These are phyloP conservation scores for Vaccinium myrtillus DNA, from an alignment of 148 eudicot species.

Conservation along the genomic window DNA sequence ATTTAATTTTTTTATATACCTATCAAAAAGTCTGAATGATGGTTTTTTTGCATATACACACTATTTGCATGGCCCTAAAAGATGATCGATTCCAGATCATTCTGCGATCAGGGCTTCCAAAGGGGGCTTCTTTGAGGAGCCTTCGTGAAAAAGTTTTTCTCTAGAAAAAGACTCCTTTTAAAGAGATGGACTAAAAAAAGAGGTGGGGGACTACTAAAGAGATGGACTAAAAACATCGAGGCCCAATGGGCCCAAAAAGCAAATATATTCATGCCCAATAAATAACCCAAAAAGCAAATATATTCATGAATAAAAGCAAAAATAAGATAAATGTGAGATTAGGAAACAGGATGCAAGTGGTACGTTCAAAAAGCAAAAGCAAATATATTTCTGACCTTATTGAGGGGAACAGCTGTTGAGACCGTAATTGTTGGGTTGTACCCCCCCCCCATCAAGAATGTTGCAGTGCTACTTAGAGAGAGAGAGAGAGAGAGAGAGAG, in stretches of 20 bases:
- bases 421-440: conserved; percentile 38
- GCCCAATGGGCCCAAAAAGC: background rate
- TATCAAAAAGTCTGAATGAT: too few relatives aligned
- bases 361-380: conserved; percentile 9
- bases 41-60: too few relatives aligned
- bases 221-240: background rate
- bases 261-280: background rate
- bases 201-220: background rate
- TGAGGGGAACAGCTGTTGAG: conserved; percentile 44
- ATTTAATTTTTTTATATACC: too few relatives aligned
- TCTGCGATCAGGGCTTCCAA: too few relatives aligned
- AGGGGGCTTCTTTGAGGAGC: too few relatives aligned
- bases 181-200: background rate
- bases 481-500: conserved; percentile 20
- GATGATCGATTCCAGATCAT: too few relatives aligned
- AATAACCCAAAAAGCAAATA: background rate
- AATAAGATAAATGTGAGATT: background rate
- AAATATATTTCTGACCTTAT: conserved; percentile 16
- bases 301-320: background rate
- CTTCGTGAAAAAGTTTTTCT: too few relatives aligned
- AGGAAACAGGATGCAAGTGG: conserved; percentile 11
- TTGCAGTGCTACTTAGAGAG: conserved; percentile 12
- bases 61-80: too few relatives aligned
- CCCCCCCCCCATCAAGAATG: conserved; percentile 35
- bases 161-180: too few relatives aligned